A percentile compares a stretch with the other conserved stretches of the same genome.
Evolutionary conservation across 805 yeast genomes (phyloP).

Genomic region (Zygosaccharomyces gambellarensis): DNA sequence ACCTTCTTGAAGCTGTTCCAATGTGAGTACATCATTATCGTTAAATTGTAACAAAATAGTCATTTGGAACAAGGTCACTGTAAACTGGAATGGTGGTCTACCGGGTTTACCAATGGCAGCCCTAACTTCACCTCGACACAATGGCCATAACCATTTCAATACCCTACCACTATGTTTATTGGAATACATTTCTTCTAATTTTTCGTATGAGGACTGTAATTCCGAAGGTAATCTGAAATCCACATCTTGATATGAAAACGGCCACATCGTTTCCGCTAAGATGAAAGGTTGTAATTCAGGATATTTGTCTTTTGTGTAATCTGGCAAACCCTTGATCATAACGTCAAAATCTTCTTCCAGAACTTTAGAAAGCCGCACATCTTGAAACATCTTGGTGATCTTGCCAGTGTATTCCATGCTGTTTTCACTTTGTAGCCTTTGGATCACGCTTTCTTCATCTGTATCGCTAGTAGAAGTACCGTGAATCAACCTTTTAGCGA

Average conservation of each 20-base stretch:
- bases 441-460: conserved; percentile 77
- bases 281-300: conserved; percentile 67
- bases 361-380: conserved; percentile 79
- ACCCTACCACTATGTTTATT: conserved; percentile 80
- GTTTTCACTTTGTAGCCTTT: conserved; percentile 81
- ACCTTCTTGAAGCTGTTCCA: conserved; percentile 54
- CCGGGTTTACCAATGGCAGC: conserved; percentile 80
- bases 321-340: conserved; percentile 28
- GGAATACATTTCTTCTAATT: conserved; percentile 63
- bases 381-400: conserved; percentile 93
- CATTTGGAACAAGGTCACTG: conserved; percentile 81
- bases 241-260: conserved; percentile 42
- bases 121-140: conserved; percentile 85
- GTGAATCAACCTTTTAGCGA: conserved; percentile 85
- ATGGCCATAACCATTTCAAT: conserved; percentile 93
- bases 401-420: conserved; percentile 90
- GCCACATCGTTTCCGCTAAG: conserved; percentile 91
- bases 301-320: conserved; percentile 25
- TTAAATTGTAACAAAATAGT: conserved; percentile 83
- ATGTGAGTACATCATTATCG: conserved; percentile 39
- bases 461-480: conserved; percentile 79
- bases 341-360: conserved; percentile 46
- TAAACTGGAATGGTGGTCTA: conserved; percentile 73
- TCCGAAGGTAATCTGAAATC: conserved; percentile 62
- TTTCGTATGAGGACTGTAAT: conserved; percentile 57